Evolutionary conservation across 495 filamentous ascomycete genomes (phyloP), one percentile per base, ranked within the genome.

Genomic region (Aspergillus conjunctus): DNA sequence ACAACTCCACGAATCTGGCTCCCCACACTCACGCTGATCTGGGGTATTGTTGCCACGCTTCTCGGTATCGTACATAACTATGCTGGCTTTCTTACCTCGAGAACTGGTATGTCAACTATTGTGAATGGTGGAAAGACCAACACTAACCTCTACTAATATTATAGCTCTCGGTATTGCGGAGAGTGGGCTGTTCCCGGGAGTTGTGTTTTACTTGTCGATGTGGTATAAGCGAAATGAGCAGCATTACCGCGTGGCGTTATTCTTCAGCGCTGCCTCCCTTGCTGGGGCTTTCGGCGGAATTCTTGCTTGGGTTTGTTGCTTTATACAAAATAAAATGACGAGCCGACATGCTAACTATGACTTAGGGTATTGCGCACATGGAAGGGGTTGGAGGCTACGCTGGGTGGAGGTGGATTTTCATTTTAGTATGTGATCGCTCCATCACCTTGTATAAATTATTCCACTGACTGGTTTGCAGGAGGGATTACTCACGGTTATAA

Each of bases 401-500:
- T 50, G 91, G 90, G 15, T 94, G 91, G 91, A 78, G 85, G 10
- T 93, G 91, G 87, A 92, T 93, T 52, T 93, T 93, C 60, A 91
- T 92, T 26, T 74, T 93, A 22, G 87, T 87, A 70, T 56, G 78
- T 69, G 3, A 60, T 32, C 56, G 46, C 17, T 60, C 21, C 22
- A 49, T 5, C 30, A 34, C 0, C 15, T 10, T 20, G n/a, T 3
- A 32, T 7, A 51, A 26, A 15, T 39, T 51, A 26, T 9, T 33
- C 15, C 31, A 39, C 12, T 54, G 7, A 61, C 46, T 34, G 17
- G 5, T 1, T 18, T 44, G 17, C 53, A 86, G 84, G 88, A 91
- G 76, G 88, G 88, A 4, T 77, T 91, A 8, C 71, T 86, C 10
- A 93, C 91, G 0, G 77, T 91, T 1, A 46, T 88, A 0, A 76